These are phyloP conservation scores for Pittosporum tobira DNA, from an alignment of 129 eudicot species.

Conservation along the genomic window DNA sequence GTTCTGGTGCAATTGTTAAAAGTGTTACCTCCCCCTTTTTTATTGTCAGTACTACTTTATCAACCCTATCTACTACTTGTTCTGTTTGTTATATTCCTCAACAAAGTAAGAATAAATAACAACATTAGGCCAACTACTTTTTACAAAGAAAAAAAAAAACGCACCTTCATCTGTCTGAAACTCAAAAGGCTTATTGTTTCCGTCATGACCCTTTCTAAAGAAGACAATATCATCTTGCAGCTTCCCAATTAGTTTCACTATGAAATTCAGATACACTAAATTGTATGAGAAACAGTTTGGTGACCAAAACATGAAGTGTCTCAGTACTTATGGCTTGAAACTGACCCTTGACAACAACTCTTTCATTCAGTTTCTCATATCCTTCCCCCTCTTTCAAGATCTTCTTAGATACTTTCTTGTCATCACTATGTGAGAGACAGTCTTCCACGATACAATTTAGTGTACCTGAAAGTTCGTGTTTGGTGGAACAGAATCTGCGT, in stretches of 20 bases:
- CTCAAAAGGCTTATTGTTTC: constrained; percentile 49
- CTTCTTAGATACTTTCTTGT: constrained; percentile 78
- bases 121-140: not conserved
- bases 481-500: constrained; percentile 75
- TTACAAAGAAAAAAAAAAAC: too few species aligned
- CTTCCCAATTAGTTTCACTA: constrained; percentile 81
- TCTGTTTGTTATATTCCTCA: constrained; percentile 35
- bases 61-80: constrained; percentile 87
- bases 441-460: constrained; percentile 88
- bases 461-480: constrained; percentile 54
- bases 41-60: constrained; percentile 65
- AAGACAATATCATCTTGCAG: constrained; percentile 76
- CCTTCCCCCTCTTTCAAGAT: constrained; percentile 86
- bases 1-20: constrained; percentile 63
- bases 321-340: not conserved
- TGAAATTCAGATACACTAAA: not conserved
- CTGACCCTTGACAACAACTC: constrained; percentile 68
- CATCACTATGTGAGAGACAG: constrained; percentile 54
- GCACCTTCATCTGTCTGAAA: constrained; percentile 92
- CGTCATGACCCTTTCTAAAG: constrained; percentile 57
- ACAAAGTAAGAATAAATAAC: not conserved
- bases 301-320: not conserved
- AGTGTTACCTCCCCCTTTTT: constrained; percentile 91
- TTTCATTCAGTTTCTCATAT: constrained; percentile 77
- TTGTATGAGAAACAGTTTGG: not conserved